Evolutionary conservation across 257 asterid genomes (phyloP).

Genomic region (Solanum rostratum): DNA sequence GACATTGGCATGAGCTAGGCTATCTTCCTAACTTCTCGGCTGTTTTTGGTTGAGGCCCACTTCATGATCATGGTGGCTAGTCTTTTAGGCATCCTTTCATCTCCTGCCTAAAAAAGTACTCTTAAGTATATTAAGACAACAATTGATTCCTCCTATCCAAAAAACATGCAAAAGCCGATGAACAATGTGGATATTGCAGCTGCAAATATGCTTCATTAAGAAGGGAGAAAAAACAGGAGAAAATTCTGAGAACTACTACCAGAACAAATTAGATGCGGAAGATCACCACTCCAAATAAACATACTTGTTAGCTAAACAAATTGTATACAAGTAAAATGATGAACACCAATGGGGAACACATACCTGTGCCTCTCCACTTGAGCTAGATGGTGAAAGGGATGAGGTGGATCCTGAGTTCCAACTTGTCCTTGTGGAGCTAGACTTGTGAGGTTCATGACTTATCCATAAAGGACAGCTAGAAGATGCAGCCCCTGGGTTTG

Average conservation of each 20-base stretch:
- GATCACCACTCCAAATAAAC: not conserved
- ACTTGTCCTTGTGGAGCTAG: conserved; percentile 61
- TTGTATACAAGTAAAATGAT: not conserved
- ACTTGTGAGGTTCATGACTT: conserved; percentile 40
- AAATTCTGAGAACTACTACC: not conserved
- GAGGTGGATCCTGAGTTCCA: conserved; percentile 63
- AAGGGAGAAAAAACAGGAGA: not conserved
- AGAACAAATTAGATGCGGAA: not conserved
- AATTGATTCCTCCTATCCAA: not conserved
- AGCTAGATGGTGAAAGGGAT: conserved; percentile 69
- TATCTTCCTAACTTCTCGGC: too few relatives aligned
- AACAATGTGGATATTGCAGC: not conserved
- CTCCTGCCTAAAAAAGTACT: not conserved
- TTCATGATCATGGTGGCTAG: not conserved
- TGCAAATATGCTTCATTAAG: not conserved
- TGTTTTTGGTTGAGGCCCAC: not conserved
- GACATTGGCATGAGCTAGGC: too few relatives aligned
- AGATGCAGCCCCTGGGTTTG: conserved; percentile 23
- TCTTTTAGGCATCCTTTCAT: not conserved
- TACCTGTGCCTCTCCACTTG: conserved; percentile 91
- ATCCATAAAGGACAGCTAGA: conserved; percentile 35
- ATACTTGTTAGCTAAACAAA: not conserved
- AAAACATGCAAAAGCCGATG: not conserved
- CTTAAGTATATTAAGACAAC: not conserved
- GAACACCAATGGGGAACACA: not conserved